These are phyloP conservation scores for Seiridium cupressi DNA, from an alignment of 2,329 filamentous ascomycete genomes.

Conservation along the genomic window DNA sequence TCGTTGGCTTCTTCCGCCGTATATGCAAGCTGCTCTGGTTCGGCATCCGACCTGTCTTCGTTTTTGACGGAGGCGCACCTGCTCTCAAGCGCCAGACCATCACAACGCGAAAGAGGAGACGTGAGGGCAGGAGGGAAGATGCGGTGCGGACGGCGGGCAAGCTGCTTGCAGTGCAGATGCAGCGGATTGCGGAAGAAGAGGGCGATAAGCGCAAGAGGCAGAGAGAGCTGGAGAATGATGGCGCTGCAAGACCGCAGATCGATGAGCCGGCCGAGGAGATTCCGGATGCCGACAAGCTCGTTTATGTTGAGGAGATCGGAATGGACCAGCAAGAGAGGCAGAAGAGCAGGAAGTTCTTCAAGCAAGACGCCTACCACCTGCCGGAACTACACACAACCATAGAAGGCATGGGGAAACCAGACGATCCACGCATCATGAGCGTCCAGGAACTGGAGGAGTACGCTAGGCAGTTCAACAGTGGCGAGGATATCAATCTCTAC, in stretches of 20 bases:
- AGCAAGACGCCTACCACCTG: constrained; percentile 92
- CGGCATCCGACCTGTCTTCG: constrained; percentile 94
- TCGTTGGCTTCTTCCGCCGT: constrained; percentile 95
- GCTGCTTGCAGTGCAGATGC: constrained; percentile 90
- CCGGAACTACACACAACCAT: constrained; percentile 81
- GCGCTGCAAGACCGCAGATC: constrained; percentile 23
- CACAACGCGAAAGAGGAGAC: constrained; percentile 69
- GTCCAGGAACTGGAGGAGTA: constrained; percentile 93
- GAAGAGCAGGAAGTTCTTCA: constrained; percentile 76
- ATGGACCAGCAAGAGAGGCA: constrained; percentile 76
- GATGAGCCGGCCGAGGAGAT: constrained; percentile 64
- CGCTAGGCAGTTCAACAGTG: constrained; percentile 84
- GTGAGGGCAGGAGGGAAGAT: constrained; percentile 91
- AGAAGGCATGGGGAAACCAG: constrained; percentile 80
- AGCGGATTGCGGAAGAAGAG: constrained; percentile 84
- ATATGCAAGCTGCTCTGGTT: constrained; percentile 98
- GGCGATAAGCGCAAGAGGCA: constrained; percentile 59
- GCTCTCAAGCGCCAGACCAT: constrained; percentile 90
- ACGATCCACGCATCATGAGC: constrained; percentile 95
- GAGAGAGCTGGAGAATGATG: constrained; percentile 42
- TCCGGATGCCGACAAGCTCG: constrained; percentile 66
- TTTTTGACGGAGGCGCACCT: constrained; percentile 95
- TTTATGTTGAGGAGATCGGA: constrained; percentile 88
- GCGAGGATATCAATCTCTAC: constrained; percentile 88
- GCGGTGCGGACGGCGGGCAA: constrained; percentile 88